phyloP scores from a whole-genome alignment of 805 yeast genomes.

The Ogataea populi-albae region DNA sequence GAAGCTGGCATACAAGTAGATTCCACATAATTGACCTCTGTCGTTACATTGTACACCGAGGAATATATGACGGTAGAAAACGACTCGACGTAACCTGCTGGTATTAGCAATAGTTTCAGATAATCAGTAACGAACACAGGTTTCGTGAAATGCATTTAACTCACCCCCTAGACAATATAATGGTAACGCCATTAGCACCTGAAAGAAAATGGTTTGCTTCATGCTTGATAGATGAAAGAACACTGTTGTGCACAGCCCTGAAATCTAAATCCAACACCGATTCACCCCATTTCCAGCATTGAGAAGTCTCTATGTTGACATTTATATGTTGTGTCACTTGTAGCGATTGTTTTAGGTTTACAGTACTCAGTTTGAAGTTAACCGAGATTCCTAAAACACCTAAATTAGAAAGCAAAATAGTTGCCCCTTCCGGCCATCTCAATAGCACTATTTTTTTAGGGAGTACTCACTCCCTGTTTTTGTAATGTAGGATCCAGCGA shows the following conservation, averaged over 20 bases:
- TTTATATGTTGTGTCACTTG: too few species aligned
- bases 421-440: background rate
- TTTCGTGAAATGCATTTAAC: background rate
- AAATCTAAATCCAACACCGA: too few species aligned
- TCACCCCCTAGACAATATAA: background rate
- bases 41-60: conserved; percentile 10
- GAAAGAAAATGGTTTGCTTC: background rate
- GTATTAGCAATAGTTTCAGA: background rate
- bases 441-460: background rate
- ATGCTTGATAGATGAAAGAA: background rate
- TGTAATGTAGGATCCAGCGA: background rate
- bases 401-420: background rate
- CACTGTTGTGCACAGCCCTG: background rate
- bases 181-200: background rate
- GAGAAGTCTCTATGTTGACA: too few species aligned
- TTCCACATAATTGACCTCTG: conserved; percentile 5
- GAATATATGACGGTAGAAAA: conserved; percentile 7
- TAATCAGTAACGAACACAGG: background rate
- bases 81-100: background rate
- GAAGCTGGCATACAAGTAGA: conserved; percentile 8
- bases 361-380: too few species aligned
- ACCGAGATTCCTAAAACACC: too few species aligned
- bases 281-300: too few species aligned
- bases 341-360: too few species aligned
- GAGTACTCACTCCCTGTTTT: background rate